Evolutionary conservation across 2,329 filamentous ascomycete species (phyloP).

Genomic region (Tetracladium maxilliforme): DNA sequence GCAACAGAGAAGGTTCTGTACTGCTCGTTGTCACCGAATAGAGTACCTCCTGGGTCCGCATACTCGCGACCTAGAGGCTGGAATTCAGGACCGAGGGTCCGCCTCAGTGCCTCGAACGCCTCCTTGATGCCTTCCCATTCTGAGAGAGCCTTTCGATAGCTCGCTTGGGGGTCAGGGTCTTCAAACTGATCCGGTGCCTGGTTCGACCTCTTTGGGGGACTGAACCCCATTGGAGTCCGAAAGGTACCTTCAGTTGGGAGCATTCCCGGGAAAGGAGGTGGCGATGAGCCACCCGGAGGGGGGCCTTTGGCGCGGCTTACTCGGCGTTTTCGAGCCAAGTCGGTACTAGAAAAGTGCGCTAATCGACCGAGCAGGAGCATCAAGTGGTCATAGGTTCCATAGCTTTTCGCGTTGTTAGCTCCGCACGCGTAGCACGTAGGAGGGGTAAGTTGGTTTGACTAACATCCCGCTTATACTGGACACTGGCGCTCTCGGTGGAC

Average conservation of each 20-base stretch:
- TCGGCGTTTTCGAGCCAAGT: slow-evolving; percentile 64
- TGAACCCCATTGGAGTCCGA: slow-evolving; percentile 37
- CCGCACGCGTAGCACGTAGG: not conserved
- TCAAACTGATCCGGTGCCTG: slow-evolving; percentile 25
- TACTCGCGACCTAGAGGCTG: slow-evolving; percentile 59
- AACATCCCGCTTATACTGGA: too few relatives aligned
- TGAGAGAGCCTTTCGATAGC: too few relatives aligned
- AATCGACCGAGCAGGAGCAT: slow-evolving; percentile 70
- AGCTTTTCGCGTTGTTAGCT: slow-evolving; percentile 33
- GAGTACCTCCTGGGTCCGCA: slow-evolving; percentile 44
- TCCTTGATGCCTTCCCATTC: slow-evolving; percentile 69
- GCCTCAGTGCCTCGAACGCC: slow-evolving; percentile 53
- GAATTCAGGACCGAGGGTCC: slow-evolving; percentile 59
- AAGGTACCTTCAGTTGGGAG: slow-evolving; percentile 35
- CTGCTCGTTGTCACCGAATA: slow-evolving; percentile 69
- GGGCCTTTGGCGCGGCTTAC: slow-evolving; percentile 43
- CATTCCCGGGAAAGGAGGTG: slow-evolving; percentile 37
- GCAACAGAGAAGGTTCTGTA: slow-evolving; percentile 83
- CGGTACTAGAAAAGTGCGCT: slow-evolving; percentile 62
- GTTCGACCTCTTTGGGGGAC: slow-evolving; percentile 29
- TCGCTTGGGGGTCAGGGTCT: slow-evolving; percentile 42
- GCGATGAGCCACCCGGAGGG: slow-evolving; percentile 17
- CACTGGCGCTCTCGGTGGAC: slow-evolving; percentile 69
- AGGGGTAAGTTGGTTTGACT: not conserved
- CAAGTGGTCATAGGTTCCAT: slow-evolving; percentile 80